A percentile compares a stretch with the other conserved stretches of the same genome.
Evolutionary conservation across 345 rosid species (phyloP).

Genomic region (Sapria himalayana): DNA sequence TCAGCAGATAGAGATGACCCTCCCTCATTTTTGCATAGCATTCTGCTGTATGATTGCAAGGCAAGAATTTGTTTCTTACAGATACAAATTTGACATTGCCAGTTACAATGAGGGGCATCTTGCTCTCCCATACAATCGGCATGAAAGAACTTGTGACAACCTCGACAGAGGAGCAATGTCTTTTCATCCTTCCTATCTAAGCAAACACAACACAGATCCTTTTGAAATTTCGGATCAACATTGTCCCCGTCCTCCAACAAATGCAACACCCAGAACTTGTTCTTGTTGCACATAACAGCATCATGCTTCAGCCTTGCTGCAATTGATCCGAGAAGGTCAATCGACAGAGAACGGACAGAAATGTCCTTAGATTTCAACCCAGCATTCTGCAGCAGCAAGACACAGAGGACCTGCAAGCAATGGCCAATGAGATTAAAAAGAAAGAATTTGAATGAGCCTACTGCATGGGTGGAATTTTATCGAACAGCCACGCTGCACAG

Average conservation of each 20-base stretch:
- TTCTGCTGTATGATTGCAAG: constrained; percentile 54
- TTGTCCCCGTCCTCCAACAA: constrained; percentile 34
- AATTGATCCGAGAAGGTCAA: constrained; percentile 79
- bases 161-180: constrained; percentile 42
- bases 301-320: constrained; percentile 86
- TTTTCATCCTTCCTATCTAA: constrained; percentile 40
- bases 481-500: too few species aligned
- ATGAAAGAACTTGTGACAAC: constrained; percentile 64
- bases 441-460: too few species aligned
- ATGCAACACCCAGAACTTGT: constrained; percentile 39
- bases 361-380: constrained; percentile 87
- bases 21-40: constrained; percentile 28
- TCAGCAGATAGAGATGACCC: constrained; percentile 19
- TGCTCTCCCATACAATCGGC: constrained; percentile 85
- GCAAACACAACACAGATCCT: constrained; percentile 56
- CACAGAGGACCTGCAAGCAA: constrained; percentile 79
- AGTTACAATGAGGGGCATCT: constrained; percentile 42
- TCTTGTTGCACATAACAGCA: constrained; percentile 35
- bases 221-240: constrained; percentile 17
- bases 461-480: too few species aligned
- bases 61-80: constrained; percentile 75
- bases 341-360: constrained; percentile 81
- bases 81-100: constrained; percentile 68
- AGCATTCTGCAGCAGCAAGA: constrained; percentile 82
- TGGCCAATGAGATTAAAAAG: constrained; percentile 11